Base-by-base conservation (phyloP, 305 asterid species). In the Caryopteris hybrid region DNA sequence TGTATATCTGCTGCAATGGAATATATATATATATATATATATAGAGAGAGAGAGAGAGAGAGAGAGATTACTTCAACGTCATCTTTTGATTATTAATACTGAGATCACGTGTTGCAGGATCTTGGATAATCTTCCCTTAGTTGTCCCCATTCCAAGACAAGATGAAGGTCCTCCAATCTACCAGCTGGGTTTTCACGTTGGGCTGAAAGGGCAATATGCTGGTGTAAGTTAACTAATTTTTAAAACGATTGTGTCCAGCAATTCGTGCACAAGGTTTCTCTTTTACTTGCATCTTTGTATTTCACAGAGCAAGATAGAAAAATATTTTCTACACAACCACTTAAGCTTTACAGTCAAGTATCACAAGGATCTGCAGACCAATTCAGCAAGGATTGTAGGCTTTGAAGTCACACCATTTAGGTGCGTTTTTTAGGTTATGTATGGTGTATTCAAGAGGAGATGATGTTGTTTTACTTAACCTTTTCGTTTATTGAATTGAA, bases 111-210 rank as follows among this genome's bases (percentile, higher is more conserved):
- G 50, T 43, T 69, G 57, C 84, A 86, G 93, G 94, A 84, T 87
- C 69, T 81, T 87, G 63, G 94, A 87, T 69, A 87, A 87, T 73
- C 90, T 87, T 77, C 94, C 94, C 50, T 74, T 83, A 76, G 95
- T 87, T 63, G 89, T 85, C 23, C 88, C 89, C 0, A 56, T 87
- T 68, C 87, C 71, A 51, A 83, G 89, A 85, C 6, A 69, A 61
- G 86, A 81, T 52, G 82, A 78, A 39, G 84, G 86, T 54, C 87
- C 87, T 72, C 87, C 87, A 17, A 75, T 84, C 36, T 85, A 81
- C 77, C 88, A 87, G 79, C 85, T 80, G 45, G 94, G 94, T 31
- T 85, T 72, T 70, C 75, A 79, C 62, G 68, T 83, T 52, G 90
- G 94, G 29, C 78, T 82, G 46, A 84, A 83, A 74, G 94, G 89